These are phyloP conservation scores for Fusarium subtropicale DNA, from an alignment of 2,329 filamentous ascomycete genomes.

Conservation along the genomic window DNA sequence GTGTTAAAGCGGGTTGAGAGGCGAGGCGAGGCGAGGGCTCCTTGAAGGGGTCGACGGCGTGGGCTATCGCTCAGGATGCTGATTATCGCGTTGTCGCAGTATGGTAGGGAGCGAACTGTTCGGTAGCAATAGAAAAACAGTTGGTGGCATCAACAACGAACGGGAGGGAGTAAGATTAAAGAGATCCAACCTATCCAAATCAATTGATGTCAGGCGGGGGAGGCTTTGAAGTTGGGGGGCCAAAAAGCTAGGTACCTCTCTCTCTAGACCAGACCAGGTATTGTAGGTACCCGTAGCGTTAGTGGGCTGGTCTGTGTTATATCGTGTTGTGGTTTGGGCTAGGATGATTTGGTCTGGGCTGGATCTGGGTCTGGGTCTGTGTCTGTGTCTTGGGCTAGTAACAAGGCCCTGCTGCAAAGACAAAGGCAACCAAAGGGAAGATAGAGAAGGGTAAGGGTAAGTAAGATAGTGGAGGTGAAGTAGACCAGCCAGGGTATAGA, in stretches of 20 bases:
- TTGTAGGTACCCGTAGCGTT: conserved; percentile 34
- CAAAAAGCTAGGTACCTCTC: conserved; percentile 26
- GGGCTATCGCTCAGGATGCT: conserved; percentile 31
- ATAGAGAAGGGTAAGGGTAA: neutral
- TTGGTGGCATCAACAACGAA: conserved; percentile 36
- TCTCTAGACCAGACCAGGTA: conserved; percentile 1
- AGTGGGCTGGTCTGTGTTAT: conserved; percentile 12
- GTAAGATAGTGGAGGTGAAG: conserved; percentile 11
- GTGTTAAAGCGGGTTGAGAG: conserved; percentile 5
- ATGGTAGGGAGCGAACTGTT: neutral
- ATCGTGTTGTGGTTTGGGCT: conserved; percentile 3
- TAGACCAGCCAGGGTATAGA: neutral
- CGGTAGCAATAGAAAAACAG: conserved; percentile 29
- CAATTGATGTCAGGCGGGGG: conserved; percentile 37
- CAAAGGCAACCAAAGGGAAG: neutral
- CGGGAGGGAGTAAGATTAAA: conserved; percentile 41
- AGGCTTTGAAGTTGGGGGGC: conserved; percentile 25
- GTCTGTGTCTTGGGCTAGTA: conserved; percentile 4
- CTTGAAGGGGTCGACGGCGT: conserved; percentile 21
- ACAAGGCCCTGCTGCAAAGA: conserved; percentile 1
- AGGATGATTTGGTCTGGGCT: conserved; percentile 6
- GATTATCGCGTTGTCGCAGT: conserved; percentile 26
- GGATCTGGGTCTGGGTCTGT: conserved; percentile 2
- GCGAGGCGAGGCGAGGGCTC: conserved; percentile 10
- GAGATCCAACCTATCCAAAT: conserved; percentile 26